Evolutionary conservation across 148 eudicot species (phyloP), one percentile per base, ranked within the genome.

Genomic region (Euryodendron excelsum): DNA sequence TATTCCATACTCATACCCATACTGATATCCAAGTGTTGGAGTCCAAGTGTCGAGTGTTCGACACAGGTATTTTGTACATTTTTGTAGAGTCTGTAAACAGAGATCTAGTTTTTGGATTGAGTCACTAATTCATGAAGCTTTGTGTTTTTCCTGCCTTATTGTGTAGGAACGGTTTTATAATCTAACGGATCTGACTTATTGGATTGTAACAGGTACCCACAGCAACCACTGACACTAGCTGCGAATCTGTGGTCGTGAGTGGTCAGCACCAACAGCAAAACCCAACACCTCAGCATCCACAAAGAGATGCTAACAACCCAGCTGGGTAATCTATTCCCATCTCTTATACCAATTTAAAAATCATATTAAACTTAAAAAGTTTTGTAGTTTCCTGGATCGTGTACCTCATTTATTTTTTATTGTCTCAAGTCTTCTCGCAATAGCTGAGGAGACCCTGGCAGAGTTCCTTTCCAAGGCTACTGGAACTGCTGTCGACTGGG

Each of bases 401-500:
- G 7, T 37, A 53, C 11, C 67, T 74, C 37, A 14, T 15, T 3
- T 25, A 1, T 37, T 1, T 58, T 27, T 74, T n/a, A 41, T 63
- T 52, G n/a, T n/a, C n/a, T n/a, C n/a, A n/a, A 88, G 91, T 80
- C 89, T 88, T 81, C 89, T 82, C 67, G 84, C 89, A 4, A 84
- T 88, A 56, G 91, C 91, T 78, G 91, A 88, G 91, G 87, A 86
- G 87, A 88, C 89, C 75, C 75, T 88, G 85, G 76, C 89, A 79
- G 89, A 84, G 89, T 88, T 88, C 86, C 91, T 88, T 72, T 82
- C 87, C 5, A 88, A 88, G 89, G 91, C 91, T 78, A 88, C 89
- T 56, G 91, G 91, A 82, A 88, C 91, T 82, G 89, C 91, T 86
- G 91, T 88, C 79, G 85, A 86, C 82, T 88, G 91, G 91, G 91